Evolutionary conservation across 2,329 filamentous ascomycete species (phyloP).

Genomic region (Aspergillus ruber): DNA sequence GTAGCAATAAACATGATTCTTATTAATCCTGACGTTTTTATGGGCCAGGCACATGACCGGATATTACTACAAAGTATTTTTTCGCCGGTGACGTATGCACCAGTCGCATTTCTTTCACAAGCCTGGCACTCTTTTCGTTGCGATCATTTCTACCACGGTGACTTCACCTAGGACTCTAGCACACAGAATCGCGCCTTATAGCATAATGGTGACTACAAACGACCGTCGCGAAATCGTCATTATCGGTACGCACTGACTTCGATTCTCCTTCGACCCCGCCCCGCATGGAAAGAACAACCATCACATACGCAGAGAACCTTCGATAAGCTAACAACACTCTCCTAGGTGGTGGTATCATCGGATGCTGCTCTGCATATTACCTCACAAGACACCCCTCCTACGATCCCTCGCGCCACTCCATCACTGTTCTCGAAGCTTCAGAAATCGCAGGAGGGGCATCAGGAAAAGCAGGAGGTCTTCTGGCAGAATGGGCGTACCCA

Average conservation of each 20-base stretch:
- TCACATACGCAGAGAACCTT: constrained; percentile 2
- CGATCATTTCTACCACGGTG: constrained; percentile 12
- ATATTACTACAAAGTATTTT: not conserved
- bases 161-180: constrained; percentile 14
- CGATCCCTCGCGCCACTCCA: constrained; percentile 64
- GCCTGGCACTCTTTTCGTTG: constrained; percentile 1
- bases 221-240: constrained; percentile 36
- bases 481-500: constrained; percentile 90
- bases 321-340: constrained; percentile 6
- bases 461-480: constrained; percentile 85
- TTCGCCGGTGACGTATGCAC: constrained; percentile 23
- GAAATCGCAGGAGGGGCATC: constrained; percentile 85
- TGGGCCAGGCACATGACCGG: constrained; percentile 21
- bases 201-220: constrained; percentile 24
- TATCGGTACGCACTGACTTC: constrained; percentile 25
- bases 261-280: constrained; percentile 10
- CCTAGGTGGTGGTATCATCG: constrained; percentile 84
- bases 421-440: constrained; percentile 82
- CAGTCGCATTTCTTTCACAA: constrained; percentile 1
- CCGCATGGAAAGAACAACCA: constrained; percentile 10
- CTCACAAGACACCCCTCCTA: constrained; percentile 79
- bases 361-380: constrained; percentile 84
- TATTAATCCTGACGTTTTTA: not conserved
- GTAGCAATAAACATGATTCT: not conserved
- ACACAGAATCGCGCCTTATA: constrained; percentile 11